phyloP scores from a whole-genome alignment of 73 alveolate species.

The Symbiodinium pilosum region DNA sequence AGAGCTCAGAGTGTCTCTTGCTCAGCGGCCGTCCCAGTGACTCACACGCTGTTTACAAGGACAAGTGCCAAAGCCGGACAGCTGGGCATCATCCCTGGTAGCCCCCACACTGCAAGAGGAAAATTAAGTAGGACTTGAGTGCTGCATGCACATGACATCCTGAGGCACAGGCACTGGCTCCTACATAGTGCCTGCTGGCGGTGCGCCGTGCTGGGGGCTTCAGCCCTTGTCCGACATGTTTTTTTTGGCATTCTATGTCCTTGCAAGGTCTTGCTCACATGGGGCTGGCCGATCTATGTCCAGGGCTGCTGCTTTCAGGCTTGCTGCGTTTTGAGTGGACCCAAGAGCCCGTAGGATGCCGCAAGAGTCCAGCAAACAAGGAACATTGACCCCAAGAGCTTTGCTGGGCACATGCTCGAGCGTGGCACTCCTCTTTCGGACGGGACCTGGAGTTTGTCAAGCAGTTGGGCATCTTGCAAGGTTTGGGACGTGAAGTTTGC shows the following conservation, averaged over 20 bases:
- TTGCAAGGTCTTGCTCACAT: conserved; percentile 95
- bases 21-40: not conserved
- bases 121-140: not conserved
- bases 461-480: not conserved
- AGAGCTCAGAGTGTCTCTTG: not conserved
- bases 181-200: conserved; percentile 95
- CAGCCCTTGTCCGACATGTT: too few species aligned
- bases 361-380: not conserved
- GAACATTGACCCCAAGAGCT: conserved; percentile 64
- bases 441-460: too few species aligned
- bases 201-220: not conserved
- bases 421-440: too few species aligned
- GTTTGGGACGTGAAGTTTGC: conserved; percentile 81
- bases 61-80: conserved; percentile 92
- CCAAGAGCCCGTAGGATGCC: too few species aligned
- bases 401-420: conserved; percentile 72
- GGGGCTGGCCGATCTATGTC: conserved; percentile 96
- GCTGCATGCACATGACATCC: not conserved
- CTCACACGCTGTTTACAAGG: not conserved
- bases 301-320: conserved; percentile 93
- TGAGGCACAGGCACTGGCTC: conserved; percentile 95
- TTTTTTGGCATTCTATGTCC: too few species aligned
- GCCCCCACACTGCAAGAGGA: not conserved
- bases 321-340: too few species aligned
- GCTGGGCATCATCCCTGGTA: conserved; percentile 96